Percentiles rank a stretch among this genome's conserved stretches.
Conservation (phyloP, 2,329 filamentous ascomycete species). For the Colletotrichum gloeosporioides region DNA sequence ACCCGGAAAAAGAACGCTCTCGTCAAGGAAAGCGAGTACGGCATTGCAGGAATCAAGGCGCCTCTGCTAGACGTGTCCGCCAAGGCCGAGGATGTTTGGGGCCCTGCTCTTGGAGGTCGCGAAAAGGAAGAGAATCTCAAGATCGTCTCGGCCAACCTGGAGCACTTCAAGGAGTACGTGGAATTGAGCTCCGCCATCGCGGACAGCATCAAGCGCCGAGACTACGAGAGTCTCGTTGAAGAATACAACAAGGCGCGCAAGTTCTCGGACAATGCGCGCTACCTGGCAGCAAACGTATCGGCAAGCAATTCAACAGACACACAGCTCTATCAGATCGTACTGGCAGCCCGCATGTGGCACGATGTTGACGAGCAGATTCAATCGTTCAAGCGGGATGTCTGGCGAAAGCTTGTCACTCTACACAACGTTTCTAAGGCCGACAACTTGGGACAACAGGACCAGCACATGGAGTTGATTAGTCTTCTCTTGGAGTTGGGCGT, state of each 20-base stretch:
- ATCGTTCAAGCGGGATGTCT: slow-evolving; percentile 85
- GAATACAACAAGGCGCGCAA: slow-evolving; percentile 84
- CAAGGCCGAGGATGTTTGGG: slow-evolving; percentile 98
- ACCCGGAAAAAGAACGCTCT: slow-evolving; percentile 85
- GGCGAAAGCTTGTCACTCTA: slow-evolving; percentile 77
- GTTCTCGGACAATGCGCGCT: slow-evolving; percentile 78
- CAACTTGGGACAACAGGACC: slow-evolving; percentile 66
- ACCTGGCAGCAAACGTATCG: slow-evolving; percentile 62
- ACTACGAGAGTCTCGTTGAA: slow-evolving; percentile 87
- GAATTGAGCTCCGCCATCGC: slow-evolving; percentile 79
- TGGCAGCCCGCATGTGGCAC: slow-evolving; percentile 93
- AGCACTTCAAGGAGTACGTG: slow-evolving; percentile 81
- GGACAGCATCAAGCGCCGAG: slow-evolving; percentile 87
- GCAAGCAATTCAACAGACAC: slow-evolving; percentile 71
- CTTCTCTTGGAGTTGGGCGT: slow-evolving; percentile 92
- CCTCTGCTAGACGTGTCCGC: slow-evolving; percentile 89
- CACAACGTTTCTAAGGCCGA: slow-evolving; percentile 62
- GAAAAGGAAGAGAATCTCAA: slow-evolving; percentile 91
- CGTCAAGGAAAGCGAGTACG: slow-evolving; percentile 90
- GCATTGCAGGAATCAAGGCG: slow-evolving; percentile 84
- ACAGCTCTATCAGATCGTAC: slow-evolving; percentile 84
- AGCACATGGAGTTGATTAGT: slow-evolving; percentile 89
- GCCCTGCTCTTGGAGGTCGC: slow-evolving; percentile 86
- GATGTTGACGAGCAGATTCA: slow-evolving; percentile 90
- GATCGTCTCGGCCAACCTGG: slow-evolving; percentile 75